Evolutionary conservation across 805 yeast species (phyloP).

Genomic region (Ogataea paradorogensis): DNA sequence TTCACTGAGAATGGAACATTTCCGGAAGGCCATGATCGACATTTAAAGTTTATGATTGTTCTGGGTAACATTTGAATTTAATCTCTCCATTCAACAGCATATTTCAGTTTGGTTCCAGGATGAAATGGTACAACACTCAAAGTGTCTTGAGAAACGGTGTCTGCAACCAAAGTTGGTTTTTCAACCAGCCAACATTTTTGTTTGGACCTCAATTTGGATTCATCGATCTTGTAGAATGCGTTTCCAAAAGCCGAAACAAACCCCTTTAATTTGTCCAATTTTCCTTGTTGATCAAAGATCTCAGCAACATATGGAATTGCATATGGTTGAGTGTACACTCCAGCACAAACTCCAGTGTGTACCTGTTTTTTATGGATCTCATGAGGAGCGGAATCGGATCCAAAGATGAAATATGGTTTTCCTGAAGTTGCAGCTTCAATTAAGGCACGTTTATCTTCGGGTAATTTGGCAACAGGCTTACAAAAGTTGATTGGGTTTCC

Average conservation of each 20-base stretch:
- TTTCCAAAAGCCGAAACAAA: constrained; percentile 79
- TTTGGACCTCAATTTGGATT: constrained; percentile 40
- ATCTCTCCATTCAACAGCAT: constrained; percentile 69
- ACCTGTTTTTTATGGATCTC: constrained; percentile 75
- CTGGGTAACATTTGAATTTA: constrained; percentile 40
- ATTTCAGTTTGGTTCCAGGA: constrained; percentile 72
- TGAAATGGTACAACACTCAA: constrained; percentile 76
- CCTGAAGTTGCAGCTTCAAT: constrained; percentile 90
- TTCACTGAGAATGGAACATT: constrained; percentile 48
- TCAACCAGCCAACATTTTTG: constrained; percentile 56
- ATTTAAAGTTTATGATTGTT: constrained; percentile 48
- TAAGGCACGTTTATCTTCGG: constrained; percentile 76
- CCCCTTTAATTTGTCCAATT: constrained; percentile 61
- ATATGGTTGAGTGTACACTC: constrained; percentile 87
- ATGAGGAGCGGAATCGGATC: constrained; percentile 98
- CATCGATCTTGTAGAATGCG: constrained; percentile 61
- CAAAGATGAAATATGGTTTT: constrained; percentile 89
- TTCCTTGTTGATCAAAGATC: constrained; percentile 65
- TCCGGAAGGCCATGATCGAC: constrained; percentile 41
- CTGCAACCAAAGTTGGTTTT: constrained; percentile 57
- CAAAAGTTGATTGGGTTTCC: constrained; percentile 94
- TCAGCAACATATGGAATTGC: constrained; percentile 85
- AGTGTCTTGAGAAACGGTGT: constrained; percentile 44
- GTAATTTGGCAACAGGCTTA: constrained; percentile 96
- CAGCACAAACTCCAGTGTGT: constrained; percentile 91